A percentile compares a stretch with the other conserved stretches of the same genome.
Conservation (phyloP, 179 eudicot genomes). For the Heliamphora pulchella region DNA sequence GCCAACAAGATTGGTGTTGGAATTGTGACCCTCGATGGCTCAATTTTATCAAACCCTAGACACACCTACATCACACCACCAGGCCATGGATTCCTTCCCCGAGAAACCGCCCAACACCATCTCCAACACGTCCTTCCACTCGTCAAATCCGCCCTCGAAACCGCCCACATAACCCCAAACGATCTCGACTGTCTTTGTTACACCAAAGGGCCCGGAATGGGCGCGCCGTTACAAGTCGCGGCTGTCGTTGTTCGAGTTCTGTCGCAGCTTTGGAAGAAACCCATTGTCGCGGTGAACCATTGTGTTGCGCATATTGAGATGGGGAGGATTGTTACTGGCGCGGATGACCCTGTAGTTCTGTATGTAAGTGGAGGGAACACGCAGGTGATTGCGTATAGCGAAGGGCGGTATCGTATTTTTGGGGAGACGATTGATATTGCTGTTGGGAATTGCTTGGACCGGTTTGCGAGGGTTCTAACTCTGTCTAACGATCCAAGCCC, state of each 20-base stretch:
- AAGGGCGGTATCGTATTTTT: conserved; percentile 81
- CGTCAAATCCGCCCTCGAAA: conserved; percentile 54
- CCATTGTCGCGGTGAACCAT: conserved; percentile 81
- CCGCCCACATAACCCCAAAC: conserved; percentile 47
- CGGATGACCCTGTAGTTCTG: conserved; percentile 79
- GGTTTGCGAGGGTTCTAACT: conserved; percentile 81
- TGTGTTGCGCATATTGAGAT: conserved; percentile 96
- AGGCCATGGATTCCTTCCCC: conserved; percentile 87
- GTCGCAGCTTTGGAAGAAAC: conserved; percentile 89
- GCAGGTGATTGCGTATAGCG: conserved; percentile 89
- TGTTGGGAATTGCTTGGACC: conserved; percentile 89
- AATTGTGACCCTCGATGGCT: conserved; percentile 81
- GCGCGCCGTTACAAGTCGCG: conserved; percentile 77
- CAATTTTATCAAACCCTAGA: conserved; percentile 77
- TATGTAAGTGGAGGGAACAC: conserved; percentile 98
- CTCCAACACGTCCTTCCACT: conserved; percentile 67
- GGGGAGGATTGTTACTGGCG: conserved; percentile 92
- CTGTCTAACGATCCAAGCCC: conserved; percentile 92
- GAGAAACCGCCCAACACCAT: conserved; percentile 97
- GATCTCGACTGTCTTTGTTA: conserved; percentile 88
- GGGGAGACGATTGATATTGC: conserved; percentile 99
- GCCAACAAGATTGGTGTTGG: conserved; percentile 94
- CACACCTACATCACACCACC: conserved; percentile 95
- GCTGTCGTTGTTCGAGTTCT: conserved; percentile 76
- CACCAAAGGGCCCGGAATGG: conserved; percentile 97